These are phyloP conservation scores for Jacaranda copaia DNA, from an alignment of 257 asterid species.

Conservation along the genomic window DNA sequence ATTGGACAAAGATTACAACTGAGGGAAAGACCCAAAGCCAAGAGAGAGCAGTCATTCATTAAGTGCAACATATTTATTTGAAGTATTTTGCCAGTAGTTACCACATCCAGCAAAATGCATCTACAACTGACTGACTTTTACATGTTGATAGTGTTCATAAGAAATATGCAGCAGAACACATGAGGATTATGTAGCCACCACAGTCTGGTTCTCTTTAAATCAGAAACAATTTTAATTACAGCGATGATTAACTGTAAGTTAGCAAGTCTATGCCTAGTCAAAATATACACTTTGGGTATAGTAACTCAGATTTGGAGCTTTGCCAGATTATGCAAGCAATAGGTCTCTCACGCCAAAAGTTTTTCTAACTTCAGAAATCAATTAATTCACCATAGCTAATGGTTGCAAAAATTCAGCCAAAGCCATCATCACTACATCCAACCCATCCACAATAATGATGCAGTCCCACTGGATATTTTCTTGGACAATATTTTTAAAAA, in stretches of 20 bases:
- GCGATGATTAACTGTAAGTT: neutral
- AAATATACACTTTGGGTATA: neutral
- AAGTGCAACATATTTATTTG: neutral
- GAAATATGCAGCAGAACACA: neutral
- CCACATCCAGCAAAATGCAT: neutral
- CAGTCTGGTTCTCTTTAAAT: neutral
- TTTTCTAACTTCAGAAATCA: neutral
- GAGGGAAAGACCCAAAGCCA: neutral
- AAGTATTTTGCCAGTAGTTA: neutral
- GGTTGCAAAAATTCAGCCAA: neutral
- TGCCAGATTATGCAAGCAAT: constrained; percentile 9
- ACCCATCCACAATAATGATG: neutral
- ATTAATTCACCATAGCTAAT: neutral
- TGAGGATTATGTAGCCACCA: neutral
- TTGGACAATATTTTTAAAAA: neutral
- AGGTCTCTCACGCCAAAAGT: neutral
- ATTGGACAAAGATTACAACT: neutral
- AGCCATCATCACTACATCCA: neutral
- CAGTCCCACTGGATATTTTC: neutral
- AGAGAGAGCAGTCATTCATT: neutral
- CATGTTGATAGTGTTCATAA: neutral
- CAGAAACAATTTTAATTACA: neutral
- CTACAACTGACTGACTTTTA: neutral
- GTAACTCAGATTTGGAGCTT: neutral
- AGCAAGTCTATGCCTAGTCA: constrained; percentile 18